A percentile compares a stretch with the other conserved stretches of the same genome.
Conservation (phyloP, 2,329 filamentous ascomycete genomes). For the Pseudogymnoascus sp. region DNA sequence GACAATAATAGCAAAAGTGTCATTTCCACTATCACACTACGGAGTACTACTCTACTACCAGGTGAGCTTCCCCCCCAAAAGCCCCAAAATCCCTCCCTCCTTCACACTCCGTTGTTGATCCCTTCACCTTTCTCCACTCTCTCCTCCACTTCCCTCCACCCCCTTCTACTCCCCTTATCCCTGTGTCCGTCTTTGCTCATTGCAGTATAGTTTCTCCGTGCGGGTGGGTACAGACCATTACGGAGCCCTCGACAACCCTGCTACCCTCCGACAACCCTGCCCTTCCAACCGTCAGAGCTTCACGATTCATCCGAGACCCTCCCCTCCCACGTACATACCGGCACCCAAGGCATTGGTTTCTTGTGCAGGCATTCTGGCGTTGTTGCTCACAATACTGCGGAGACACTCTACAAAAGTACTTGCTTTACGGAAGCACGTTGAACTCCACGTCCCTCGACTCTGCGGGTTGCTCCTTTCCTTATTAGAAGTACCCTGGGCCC, state of each 20-base stretch:
- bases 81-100: not conserved
- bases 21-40: not conserved
- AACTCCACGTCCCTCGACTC: not conserved
- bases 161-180: not conserved
- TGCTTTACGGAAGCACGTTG: not conserved
- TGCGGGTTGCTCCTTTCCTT: not conserved
- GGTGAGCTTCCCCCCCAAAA: not conserved
- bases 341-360: slow-evolving; percentile 5
- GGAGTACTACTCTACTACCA: not conserved
- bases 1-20: not conserved
- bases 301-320: slow-evolving; percentile 6
- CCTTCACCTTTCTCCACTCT: not conserved
- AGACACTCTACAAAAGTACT: not conserved
- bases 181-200: not conserved
- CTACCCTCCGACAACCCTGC: not conserved
- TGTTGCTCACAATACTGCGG: not conserved
- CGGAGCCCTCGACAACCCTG: not conserved
- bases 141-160: not conserved
- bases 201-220: not conserved
- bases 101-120: not conserved
- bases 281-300: slow-evolving; percentile 2
- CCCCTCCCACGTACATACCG: not conserved
- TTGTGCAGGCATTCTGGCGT: not conserved
- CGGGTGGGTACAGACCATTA: not conserved
- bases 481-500: slow-evolving; percentile 5